A percentile compares a stretch with the other conserved stretches of the same genome.
Evolutionary conservation across 2,329 filamentous ascomycete species (phyloP).

Genomic region (Pseudocercospora macadamiae): DNA sequence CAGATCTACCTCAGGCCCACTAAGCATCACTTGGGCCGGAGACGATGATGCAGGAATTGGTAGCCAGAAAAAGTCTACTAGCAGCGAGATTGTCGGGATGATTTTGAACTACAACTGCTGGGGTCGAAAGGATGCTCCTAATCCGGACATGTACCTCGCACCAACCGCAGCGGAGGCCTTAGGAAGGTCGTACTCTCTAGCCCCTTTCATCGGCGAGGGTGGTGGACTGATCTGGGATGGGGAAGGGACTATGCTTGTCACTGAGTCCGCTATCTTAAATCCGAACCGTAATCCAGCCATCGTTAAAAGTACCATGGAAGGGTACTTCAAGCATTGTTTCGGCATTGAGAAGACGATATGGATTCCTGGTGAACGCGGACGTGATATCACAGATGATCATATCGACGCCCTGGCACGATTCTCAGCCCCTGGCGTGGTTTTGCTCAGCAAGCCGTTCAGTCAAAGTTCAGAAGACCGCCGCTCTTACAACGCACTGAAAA

Average conservation of each 20-base stretch:
- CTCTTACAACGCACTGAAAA: constrained; percentile 5
- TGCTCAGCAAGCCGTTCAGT: constrained; percentile 17
- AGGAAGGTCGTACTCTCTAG: constrained; percentile 6
- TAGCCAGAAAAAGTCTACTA: not conserved
- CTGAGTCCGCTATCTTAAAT: constrained; percentile 25
- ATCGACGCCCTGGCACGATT: constrained; percentile 26
- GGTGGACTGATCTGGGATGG: constrained; percentile 24
- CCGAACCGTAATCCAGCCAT: constrained; percentile 25
- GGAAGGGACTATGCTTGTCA: constrained; percentile 25
- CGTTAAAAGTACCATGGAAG: constrained; percentile 17
- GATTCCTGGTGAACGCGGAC: constrained; percentile 20
- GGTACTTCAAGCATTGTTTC: constrained; percentile 12
- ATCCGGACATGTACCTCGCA: constrained; percentile 16
- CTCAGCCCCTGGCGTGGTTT: constrained; percentile 11
- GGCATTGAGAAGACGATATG: constrained; percentile 26
- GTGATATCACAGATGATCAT: constrained; percentile 26
- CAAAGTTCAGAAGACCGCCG: not conserved
- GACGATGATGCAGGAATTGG: constrained; percentile 14
- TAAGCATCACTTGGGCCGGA: constrained; percentile 12
- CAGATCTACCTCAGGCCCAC: constrained; percentile 6
- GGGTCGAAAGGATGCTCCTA: constrained; percentile 22
- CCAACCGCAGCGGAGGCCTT: constrained; percentile 17
- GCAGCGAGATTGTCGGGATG: constrained; percentile 19
- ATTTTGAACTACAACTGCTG: constrained; percentile 25
- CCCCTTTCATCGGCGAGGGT: constrained; percentile 21